Conservation (phyloP, 179 eudicot species). For the Camellia oleifera region DNA sequence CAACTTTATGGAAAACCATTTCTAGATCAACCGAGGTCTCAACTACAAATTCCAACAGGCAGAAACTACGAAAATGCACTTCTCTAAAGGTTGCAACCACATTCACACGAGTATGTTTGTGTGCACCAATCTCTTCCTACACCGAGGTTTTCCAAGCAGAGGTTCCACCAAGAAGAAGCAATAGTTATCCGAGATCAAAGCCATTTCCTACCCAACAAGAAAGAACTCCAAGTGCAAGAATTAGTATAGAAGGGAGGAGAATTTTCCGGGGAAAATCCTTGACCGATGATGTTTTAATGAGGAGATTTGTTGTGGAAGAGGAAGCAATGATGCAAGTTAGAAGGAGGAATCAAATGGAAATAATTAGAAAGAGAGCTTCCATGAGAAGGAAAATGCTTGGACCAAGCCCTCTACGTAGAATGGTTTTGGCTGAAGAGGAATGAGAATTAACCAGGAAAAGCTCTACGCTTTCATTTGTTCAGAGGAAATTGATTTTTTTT, state of each 20-base stretch:
- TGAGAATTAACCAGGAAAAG: not conserved
- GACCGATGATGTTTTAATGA: constrained; percentile 83
- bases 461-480: not conserved
- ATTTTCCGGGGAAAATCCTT: constrained; percentile 84
- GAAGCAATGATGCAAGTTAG: constrained; percentile 83
- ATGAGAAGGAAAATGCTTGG: constrained; percentile 72
- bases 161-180: constrained; percentile 73
- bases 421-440: constrained; percentile 61
- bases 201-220: constrained; percentile 36
- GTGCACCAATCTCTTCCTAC: constrained; percentile 89
- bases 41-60: constrained; percentile 34
- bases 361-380: constrained; percentile 63
- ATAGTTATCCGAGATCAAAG: constrained; percentile 74
- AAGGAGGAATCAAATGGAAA: constrained; percentile 75
- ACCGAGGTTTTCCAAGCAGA: constrained; percentile 66
- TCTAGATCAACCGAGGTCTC: constrained; percentile 38
- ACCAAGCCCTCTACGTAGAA: constrained; percentile 79
- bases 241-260: constrained; percentile 60
- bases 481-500: too few relatives aligned
- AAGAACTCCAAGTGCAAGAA: constrained; percentile 47
- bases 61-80: constrained; percentile 58
- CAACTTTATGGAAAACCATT: constrained; percentile 50
- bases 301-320: constrained; percentile 82
- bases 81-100: constrained; percentile 74
- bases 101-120: constrained; percentile 76